Base-by-base conservation (phyloP, 1,284 basidiomycete genomes). In the Ceratobasidium sp. region DNA sequence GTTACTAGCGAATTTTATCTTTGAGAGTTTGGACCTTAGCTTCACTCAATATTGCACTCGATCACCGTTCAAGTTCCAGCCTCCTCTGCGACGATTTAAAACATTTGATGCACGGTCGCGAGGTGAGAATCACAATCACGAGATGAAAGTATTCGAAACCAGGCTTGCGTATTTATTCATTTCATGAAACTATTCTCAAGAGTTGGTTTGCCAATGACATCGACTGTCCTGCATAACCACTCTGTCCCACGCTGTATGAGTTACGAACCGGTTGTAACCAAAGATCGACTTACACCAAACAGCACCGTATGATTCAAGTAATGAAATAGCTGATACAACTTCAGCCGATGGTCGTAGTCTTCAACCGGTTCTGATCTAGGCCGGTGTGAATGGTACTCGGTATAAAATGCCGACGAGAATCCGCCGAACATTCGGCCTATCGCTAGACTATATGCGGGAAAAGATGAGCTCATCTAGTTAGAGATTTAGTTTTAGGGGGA, bases 401-500 rank as follows among this genome's bases (percentile, higher is more conserved):
- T 86, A 83, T 91, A 96, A 85, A 97, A 97, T 1, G 88, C 86
- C 23, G 83, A 79, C 0, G 92, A 89, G 81, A 96, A 92, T 6
- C 95, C 95, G 1, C 95, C 95, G 82, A 97, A 97, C 80, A 97
- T 95, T 56, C 92, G 88, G 18, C 91, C 92, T 68, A 97, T 95
- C 0, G 94, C 93, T 46, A 97, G 89, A 81, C 93, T 94, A 73
- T 42, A 67, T 66, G 28, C 33, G 44, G 10, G 44, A 58, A 15
- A n/a, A n/a, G 28, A 28, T 61, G 40, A 56, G 49, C 76, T 60
- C 61, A 40, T 77, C 82, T 28, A 78, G 76, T 64, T 7, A 9
- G 51, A 4, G 9, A 23, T 33, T 26, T 46, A 46, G 13, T 46
- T 6, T 6, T 13, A 46, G 44, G 44, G 44, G 33, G 46, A 63